Evolutionary conservation across 768 basidiomycete species (phyloP).

Genomic region (Xanthoconium purpureum): DNA sequence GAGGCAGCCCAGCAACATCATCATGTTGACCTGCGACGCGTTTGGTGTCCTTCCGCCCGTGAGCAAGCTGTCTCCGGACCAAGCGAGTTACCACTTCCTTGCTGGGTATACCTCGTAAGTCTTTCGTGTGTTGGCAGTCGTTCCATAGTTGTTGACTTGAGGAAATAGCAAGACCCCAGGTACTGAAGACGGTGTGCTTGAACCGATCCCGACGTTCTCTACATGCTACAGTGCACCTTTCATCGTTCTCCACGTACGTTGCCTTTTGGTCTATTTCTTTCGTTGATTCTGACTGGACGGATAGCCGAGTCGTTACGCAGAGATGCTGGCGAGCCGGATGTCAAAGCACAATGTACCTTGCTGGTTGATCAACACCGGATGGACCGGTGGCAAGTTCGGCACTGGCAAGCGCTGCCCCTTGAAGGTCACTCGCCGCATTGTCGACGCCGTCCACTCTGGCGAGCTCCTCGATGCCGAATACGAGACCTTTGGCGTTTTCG

Average conservation of each 20-base stretch:
- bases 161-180: constrained; percentile 86
- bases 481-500: constrained; percentile 82
- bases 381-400: constrained; percentile 94
- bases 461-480: constrained; percentile 83
- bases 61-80: constrained; percentile 85
- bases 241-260: constrained; percentile 87
- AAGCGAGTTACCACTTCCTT: constrained; percentile 97
- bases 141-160: constrained; percentile 15
- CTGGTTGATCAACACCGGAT: constrained; percentile 99
- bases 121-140: background rate
- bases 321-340: constrained; percentile 97
- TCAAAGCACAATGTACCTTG: constrained; percentile 83
- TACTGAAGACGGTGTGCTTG: constrained; percentile 95
- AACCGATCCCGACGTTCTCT: constrained; percentile 98
- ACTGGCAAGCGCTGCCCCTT: constrained; percentile 93
- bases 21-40: constrained; percentile 97
- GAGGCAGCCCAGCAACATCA: constrained; percentile 88
- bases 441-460: constrained; percentile 95
- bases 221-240: constrained; percentile 99
- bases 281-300: constrained; percentile 1
- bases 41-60: constrained; percentile 98
- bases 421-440: constrained; percentile 92
- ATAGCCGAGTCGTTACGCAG: constrained; percentile 88
- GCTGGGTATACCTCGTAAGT: constrained; percentile 92
- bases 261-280: background rate